Evolutionary conservation across 2,329 filamentous ascomycete species (phyloP).

Genomic region (Cyphellophora attinorum): DNA sequence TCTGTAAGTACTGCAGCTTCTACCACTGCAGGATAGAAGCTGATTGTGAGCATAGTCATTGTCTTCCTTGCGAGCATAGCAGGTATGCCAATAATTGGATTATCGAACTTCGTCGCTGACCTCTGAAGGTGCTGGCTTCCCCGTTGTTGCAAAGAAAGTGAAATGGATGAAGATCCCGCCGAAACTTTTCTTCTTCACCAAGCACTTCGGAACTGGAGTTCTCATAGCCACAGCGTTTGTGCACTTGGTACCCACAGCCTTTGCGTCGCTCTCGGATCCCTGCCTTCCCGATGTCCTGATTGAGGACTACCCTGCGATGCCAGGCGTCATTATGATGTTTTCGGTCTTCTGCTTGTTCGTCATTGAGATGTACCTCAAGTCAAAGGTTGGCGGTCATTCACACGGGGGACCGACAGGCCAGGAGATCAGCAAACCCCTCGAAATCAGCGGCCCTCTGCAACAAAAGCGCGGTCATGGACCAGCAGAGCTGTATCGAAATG

Average conservation of each 20-base stretch:
- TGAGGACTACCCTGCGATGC: constrained; percentile 50
- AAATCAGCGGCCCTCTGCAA: no score
- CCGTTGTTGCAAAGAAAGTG: constrained; percentile 30
- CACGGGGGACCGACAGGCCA: constrained; percentile 17
- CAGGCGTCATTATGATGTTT: constrained; percentile 57
- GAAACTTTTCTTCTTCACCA: constrained; percentile 28
- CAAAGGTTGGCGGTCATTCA: constrained; percentile 15
- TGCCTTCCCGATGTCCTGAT: constrained; percentile 52
- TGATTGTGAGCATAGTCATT: constrained; percentile 29
- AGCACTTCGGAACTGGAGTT: constrained; percentile 58
- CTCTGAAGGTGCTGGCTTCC: constrained; percentile 23
- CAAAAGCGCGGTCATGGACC: no score
- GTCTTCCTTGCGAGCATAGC: constrained; percentile 52
- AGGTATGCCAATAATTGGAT: constrained; percentile 28
- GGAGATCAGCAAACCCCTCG: constrained; percentile 16
- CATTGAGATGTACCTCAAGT: constrained; percentile 14
- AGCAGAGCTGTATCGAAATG: not conserved
- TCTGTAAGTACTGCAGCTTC: constrained; percentile 9
- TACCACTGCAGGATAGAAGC: not conserved
- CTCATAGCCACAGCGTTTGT: constrained; percentile 64
- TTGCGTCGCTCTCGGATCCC: constrained; percentile 35
- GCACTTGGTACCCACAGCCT: constrained; percentile 54
- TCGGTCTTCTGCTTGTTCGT: constrained; percentile 41
- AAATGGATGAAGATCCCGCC: constrained; percentile 28
- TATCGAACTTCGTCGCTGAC: constrained; percentile 3